Percentiles rank a stretch among this genome's conserved stretches.
These are phyloP conservation scores for Colletotrichum sp. DNA, from an alignment of 2,329 filamentous ascomycete genomes.

Conservation along the genomic window DNA sequence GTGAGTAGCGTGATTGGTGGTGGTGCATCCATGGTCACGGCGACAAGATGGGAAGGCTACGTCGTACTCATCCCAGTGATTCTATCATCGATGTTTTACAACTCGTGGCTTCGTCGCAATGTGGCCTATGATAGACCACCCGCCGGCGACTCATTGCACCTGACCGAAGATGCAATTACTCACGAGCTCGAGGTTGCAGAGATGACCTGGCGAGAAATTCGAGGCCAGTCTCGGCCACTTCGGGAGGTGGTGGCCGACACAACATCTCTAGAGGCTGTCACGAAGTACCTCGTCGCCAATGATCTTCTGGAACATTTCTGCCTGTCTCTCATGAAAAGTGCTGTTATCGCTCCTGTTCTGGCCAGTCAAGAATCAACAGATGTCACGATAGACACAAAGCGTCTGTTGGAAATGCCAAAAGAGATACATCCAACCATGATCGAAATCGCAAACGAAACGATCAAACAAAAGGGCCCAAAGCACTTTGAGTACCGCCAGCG, in stretches of 20 bases:
- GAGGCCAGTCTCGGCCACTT: background rate
- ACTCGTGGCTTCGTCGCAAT: constrained; percentile 50
- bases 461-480: background rate
- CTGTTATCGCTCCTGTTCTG: background rate
- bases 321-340: background rate
- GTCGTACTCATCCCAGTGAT: constrained; percentile 56
- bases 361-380: background rate
- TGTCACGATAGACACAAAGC: background rate
- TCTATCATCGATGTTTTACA: constrained; percentile 47
- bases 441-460: background rate
- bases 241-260: background rate
- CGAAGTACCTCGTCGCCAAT: background rate
- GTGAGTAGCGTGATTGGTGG: constrained; percentile 51
- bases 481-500: background rate
- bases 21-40: constrained; percentile 53
- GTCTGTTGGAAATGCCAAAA: background rate
- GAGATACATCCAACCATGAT: background rate
- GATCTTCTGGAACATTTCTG: background rate
- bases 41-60: constrained; percentile 58
- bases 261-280: background rate
- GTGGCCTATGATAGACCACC: constrained; percentile 47
- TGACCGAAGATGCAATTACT: background rate
- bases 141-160: background rate
- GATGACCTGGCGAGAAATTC: background rate
- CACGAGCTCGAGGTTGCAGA: background rate